These are phyloP conservation scores for Fragilaria radians DNA, from an alignment of 108 stramenopile genomes.

Conservation along the genomic window DNA sequence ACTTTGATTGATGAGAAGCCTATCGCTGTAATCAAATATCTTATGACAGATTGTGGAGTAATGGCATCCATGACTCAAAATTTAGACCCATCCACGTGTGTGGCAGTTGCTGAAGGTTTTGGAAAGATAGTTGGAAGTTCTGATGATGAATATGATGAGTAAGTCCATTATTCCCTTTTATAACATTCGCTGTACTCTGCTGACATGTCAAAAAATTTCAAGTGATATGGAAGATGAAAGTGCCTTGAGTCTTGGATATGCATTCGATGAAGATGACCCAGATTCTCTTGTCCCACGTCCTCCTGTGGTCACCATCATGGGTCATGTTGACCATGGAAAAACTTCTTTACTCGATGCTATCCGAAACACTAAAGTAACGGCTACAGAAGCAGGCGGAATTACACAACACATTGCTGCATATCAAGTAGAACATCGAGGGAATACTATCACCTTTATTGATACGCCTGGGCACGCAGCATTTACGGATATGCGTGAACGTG, in stretches of 20 bases:
- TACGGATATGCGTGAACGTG: slow-evolving; percentile 93
- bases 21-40: slow-evolving; percentile 86
- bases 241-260: slow-evolving; percentile 59
- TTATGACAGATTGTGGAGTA: slow-evolving; percentile 91
- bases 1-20: slow-evolving; percentile 79
- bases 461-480: slow-evolving; percentile 99
- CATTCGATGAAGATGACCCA: slow-evolving; percentile 64
- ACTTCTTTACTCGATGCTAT: slow-evolving; percentile 96
- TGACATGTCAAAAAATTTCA: slow-evolving; percentile 4
- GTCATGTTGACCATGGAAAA: slow-evolving; percentile 99
- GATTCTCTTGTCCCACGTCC: slow-evolving; percentile 68
- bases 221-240: slow-evolving; percentile 42
- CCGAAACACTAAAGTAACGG: slow-evolving; percentile 84
- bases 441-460: slow-evolving; percentile 94
- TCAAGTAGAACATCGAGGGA: slow-evolving; percentile 69
- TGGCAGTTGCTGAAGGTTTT: slow-evolving; percentile 85
- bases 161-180: too few relatives aligned
- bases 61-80: slow-evolving; percentile 90
- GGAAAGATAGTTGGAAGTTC: slow-evolving; percentile 71
- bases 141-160: slow-evolving; percentile 48
- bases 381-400: slow-evolving; percentile 97
- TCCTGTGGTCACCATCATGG: slow-evolving; percentile 99
- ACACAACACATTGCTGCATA: slow-evolving; percentile 97
- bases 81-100: slow-evolving; percentile 77
- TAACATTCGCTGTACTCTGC: neutral